Evolutionary conservation across 768 basidiomycete genomes (phyloP).

Genomic region (Psilocybe azurescens): DNA sequence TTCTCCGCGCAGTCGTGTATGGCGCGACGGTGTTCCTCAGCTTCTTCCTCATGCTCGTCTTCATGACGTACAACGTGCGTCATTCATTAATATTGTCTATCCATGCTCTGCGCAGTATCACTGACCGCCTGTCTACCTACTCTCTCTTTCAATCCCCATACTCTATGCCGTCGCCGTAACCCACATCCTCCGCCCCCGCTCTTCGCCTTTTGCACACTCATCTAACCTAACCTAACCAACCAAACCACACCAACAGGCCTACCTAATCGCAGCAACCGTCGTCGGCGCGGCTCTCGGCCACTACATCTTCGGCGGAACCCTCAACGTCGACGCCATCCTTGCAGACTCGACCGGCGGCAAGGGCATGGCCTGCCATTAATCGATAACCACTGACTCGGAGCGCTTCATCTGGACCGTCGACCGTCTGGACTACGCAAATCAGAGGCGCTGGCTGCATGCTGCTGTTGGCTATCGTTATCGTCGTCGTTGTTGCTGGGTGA

Average conservation of each 20-base stretch:
- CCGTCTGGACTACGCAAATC: no score
- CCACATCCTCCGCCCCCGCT: no score
- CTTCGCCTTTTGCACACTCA: no score
- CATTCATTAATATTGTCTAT: background rate
- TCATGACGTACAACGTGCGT: conserved; percentile 93
- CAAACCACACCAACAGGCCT: conserved; percentile 58
- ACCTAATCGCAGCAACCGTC: conserved; percentile 83
- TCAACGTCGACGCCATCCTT: conserved; percentile 67
- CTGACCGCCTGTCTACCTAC: background rate
- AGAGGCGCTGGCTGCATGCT: no score
- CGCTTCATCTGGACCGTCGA: background rate
- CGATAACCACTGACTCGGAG: background rate
- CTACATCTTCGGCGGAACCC: conserved; percentile 70
- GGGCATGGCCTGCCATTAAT: conserved; percentile 82
- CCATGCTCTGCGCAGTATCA: background rate
- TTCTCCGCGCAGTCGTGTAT: conserved; percentile 72
- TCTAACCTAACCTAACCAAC: no score
- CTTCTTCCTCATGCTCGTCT: conserved; percentile 93
- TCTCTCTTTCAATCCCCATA: no score
- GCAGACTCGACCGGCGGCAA: conserved; percentile 50
- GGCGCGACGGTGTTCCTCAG: conserved; percentile 79
- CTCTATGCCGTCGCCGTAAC: no score
- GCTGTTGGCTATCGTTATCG: no score
- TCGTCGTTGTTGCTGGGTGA: no score
- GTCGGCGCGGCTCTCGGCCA: conserved; percentile 85